Evolutionary conservation across 148 eudicot species (phyloP).

Genomic region (Vaccinium darrowii): DNA sequence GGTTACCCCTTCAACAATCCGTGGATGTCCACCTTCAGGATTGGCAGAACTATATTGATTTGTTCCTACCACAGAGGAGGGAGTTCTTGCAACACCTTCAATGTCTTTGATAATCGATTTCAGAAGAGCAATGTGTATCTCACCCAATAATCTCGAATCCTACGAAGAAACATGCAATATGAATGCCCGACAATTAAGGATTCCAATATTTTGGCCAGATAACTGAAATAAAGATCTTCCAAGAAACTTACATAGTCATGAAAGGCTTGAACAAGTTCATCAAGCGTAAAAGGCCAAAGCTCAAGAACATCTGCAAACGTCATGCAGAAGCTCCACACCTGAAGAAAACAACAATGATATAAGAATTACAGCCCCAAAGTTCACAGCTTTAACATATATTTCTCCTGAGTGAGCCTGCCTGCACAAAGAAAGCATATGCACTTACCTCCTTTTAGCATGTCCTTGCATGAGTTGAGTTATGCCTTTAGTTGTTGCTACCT

Average conservation of each 20-base stretch:
- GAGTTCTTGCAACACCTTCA: conserved; percentile 57
- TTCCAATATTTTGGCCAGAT: no score
- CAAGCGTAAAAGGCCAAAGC: conserved; percentile 65
- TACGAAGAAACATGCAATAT: conserved; percentile 9
- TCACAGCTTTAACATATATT: background rate
- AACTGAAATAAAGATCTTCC: background rate
- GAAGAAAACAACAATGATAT: conserved; percentile 13
- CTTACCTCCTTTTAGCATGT: background rate
- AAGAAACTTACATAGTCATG: conserved; percentile 56
- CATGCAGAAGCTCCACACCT: conserved; percentile 61
- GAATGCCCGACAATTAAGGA: background rate
- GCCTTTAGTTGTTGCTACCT: background rate
- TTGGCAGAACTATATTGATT: conserved; percentile 53
- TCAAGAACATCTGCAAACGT: conserved; percentile 56
- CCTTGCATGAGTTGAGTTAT: background rate
- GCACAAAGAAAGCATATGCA: conserved; percentile 1
- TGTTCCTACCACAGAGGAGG: conserved; percentile 52
- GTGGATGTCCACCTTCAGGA: conserved; percentile 68
- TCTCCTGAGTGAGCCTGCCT: background rate
- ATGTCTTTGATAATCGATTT: conserved; percentile 52
- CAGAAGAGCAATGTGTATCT: conserved; percentile 49
- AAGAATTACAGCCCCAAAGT: background rate
- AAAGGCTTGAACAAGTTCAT: conserved; percentile 57
- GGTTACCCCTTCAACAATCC: conserved; percentile 60
- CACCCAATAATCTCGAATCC: conserved; percentile 59